Base-by-base conservation (phyloP, 306 rosid species). In the Mimosa pudica region DNA sequence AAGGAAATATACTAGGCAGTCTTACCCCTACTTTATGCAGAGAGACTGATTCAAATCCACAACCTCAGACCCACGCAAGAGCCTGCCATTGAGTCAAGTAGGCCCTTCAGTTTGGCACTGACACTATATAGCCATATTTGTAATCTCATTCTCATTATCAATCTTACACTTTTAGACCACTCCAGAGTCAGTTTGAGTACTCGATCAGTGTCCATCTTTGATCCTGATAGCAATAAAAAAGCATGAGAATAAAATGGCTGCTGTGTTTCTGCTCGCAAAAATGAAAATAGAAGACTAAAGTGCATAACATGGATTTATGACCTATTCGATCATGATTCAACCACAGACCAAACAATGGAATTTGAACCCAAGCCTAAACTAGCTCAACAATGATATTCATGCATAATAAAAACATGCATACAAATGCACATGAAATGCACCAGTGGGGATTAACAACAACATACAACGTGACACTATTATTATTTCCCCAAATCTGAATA, bases 161-260 rank as follows among this genome's bases (percentile, higher is more conserved):
- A 83, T 82, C 97, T 87, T 92, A 95, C 98, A 92, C 90, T 92
- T 83, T 84, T 88, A 78, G 98, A 87, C 98, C 98, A 95, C 79
- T 89, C 86, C 45, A 93, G 92, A 66, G 88, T 92, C 84, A 95
- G 85, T 80, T 81, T 85, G 78, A 92, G 92, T 70, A 94, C 92
- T 79, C 51, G 92, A 67, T 93, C 97, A 48, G 83, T 36, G 72
- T 88, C 94, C 85, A 90, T 80, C 80, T 85, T 89, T 70, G 95
- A 84, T 75, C 89, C 98, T 94, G 89, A 42, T 42, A 86, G 11
- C 78, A 82, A 78, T 63, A 61, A 81, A 46, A 81, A 71, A 62
- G 45, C 58, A 77, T 57, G 79, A 49, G 71, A 74, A 69, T 64
- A 51, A 61, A 79, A 45, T 30, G 36, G 54, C 58, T 83, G 72